Evolutionary conservation across 805 yeast species (phyloP).

Genomic region (Candida andamanensis): DNA sequence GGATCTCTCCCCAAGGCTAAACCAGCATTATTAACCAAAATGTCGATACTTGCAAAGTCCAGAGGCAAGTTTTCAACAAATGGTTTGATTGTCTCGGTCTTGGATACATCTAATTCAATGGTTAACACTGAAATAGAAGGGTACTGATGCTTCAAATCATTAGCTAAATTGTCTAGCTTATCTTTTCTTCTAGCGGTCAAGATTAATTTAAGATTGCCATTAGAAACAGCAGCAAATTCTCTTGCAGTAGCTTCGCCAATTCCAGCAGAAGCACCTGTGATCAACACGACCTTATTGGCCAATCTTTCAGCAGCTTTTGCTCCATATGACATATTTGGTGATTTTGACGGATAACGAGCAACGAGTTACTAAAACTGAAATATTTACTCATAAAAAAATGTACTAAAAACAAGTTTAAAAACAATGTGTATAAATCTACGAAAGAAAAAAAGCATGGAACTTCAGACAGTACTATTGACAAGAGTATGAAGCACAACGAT

Average conservation of each 20-base stretch:
- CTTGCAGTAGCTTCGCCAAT: constrained; percentile 90
- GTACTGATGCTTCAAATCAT: constrained; percentile 42
- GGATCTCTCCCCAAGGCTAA: constrained; percentile 75
- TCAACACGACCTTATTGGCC: constrained; percentile 70
- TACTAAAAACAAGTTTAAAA: no score
- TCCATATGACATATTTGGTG: constrained; percentile 57
- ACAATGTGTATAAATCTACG: no score
- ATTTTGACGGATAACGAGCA: no score
- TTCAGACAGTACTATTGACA: no score
- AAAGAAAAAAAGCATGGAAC: no score
- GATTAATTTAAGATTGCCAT: constrained; percentile 65
- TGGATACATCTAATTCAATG: constrained; percentile 42
- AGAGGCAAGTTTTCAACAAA: constrained; percentile 52
- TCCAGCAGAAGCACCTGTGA: constrained; percentile 97
- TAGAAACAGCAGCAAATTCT: constrained; percentile 74
- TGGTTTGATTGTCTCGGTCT: constrained; percentile 37
- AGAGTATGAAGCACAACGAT: no score
- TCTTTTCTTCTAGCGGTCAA: constrained; percentile 76
- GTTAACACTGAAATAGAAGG: constrained; percentile 56
- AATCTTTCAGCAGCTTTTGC: constrained; percentile 73
- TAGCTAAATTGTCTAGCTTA: constrained; percentile 46
- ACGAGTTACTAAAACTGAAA: no score
- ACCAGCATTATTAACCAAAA: constrained; percentile 70
- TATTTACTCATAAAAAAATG: no score
- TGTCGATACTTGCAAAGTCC: constrained; percentile 60